Conservation (phyloP, 768 basidiomycete genomes). For the Podaxis sp. region DNA sequence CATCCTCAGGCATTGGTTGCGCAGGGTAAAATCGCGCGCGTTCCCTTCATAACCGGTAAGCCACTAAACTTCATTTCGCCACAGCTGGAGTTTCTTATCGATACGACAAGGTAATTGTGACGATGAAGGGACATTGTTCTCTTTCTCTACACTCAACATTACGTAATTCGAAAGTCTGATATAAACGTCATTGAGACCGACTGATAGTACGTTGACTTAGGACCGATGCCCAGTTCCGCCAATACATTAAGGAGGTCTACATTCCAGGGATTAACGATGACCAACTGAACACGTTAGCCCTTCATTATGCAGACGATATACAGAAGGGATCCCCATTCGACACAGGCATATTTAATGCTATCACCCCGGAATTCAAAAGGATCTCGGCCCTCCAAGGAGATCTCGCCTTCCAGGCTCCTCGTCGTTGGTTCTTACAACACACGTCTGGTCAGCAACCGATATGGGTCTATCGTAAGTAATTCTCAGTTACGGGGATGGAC, state of each 20-base stretch:
- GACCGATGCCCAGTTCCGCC: constrained; percentile 22
- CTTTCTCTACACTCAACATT: constrained; percentile 46
- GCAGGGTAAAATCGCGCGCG: constrained; percentile 43
- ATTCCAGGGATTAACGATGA: constrained; percentile 28
- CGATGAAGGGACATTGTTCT: constrained; percentile 60
- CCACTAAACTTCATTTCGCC: neutral
- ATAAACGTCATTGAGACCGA: constrained; percentile 1
- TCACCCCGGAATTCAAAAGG: constrained; percentile 47
- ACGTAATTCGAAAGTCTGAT: constrained; percentile 32
- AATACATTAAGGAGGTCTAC: constrained; percentile 26
- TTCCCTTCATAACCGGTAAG: constrained; percentile 48
- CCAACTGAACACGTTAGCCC: constrained; percentile 29
- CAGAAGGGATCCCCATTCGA: constrained; percentile 52
- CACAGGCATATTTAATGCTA: constrained; percentile 41
- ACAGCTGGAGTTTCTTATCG: neutral
- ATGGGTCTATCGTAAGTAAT: constrained; percentile 40
- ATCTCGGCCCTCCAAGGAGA: constrained; percentile 52
- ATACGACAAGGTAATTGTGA: constrained; percentile 45
- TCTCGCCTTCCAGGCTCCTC: constrained; percentile 46
- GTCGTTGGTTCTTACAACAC: constrained; percentile 43
- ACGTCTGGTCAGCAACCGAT: constrained; percentile 33
- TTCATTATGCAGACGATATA: constrained; percentile 38
- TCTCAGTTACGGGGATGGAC: neutral
- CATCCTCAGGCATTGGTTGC: constrained; percentile 41
- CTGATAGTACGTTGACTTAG: constrained; percentile 13